These are phyloP conservation scores for Sclerotinia glacialis DNA, from an alignment of 2,329 filamentous ascomycete species.

Conservation along the genomic window DNA sequence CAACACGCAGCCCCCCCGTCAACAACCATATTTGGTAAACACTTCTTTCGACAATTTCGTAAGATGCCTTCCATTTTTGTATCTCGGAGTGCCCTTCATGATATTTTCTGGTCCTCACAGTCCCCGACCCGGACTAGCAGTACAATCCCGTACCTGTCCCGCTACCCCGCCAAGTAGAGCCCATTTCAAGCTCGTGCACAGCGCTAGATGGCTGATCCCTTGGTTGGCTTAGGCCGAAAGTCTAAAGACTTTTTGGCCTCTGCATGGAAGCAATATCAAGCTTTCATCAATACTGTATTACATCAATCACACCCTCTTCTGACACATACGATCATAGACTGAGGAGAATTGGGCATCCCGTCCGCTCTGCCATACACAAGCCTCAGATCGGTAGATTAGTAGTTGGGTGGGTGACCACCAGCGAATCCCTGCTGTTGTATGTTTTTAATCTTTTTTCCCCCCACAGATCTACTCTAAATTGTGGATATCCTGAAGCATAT, in stretches of 20 bases:
- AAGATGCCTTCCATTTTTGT: too few relatives aligned
- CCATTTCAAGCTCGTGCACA: too few relatives aligned
- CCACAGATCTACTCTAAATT: background rate
- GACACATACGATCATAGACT: background rate
- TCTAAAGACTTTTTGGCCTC: too few relatives aligned
- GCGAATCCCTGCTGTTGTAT: slow-evolving; percentile 16
- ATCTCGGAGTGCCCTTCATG: too few relatives aligned
- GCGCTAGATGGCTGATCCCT: too few relatives aligned
- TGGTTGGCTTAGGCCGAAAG: background rate
- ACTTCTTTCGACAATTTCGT: too few relatives aligned
- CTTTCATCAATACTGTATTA: background rate
- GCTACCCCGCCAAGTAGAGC: too few relatives aligned
- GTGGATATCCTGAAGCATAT: background rate
- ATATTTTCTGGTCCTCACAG: too few relatives aligned
- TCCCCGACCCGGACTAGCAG: too few relatives aligned
- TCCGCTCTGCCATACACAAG: slow-evolving; percentile 16
- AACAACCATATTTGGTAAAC: too few relatives aligned
- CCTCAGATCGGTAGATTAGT: slow-evolving; percentile 13
- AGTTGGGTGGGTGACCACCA: slow-evolving; percentile 14
- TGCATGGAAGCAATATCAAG: background rate
- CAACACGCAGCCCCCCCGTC: too few relatives aligned
- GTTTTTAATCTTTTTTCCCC: background rate
- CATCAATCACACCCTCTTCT: fast-evolving
- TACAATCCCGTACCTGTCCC: too few relatives aligned
- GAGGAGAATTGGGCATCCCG: background rate